A percentile compares a stretch with the other conserved stretches of the same genome.
These are phyloP conservation scores for Herpetomonas tarakana DNA, from an alignment of 208 protist species.

Conservation along the genomic window DNA sequence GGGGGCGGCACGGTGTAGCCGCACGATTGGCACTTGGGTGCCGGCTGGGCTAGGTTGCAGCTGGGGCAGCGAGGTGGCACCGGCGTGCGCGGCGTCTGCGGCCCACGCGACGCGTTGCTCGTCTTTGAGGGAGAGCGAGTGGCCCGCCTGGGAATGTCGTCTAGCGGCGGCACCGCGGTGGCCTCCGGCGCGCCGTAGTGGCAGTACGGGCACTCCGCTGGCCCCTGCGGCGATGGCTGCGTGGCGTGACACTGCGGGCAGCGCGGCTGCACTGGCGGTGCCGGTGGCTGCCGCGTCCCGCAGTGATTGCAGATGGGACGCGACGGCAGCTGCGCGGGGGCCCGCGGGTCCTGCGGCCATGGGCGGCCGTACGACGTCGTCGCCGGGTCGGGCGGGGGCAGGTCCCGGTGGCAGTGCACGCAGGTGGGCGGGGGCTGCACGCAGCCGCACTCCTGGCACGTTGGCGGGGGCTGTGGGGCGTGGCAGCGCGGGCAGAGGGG, in stretches of 20 bases:
- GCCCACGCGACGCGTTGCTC: conserved; percentile 2
- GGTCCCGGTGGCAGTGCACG: conserved; percentile 4
- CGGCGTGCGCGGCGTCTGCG: too few species aligned
- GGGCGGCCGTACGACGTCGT: neutral
- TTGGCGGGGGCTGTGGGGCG: neutral
- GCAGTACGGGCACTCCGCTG: conserved; percentile 9
- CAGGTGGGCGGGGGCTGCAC: conserved; percentile 7
- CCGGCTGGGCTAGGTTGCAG: conserved; percentile 10
- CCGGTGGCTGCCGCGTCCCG: conserved; percentile 1
- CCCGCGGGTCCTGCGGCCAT: neutral
- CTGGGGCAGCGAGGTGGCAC: conserved; percentile 7
- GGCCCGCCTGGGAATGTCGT: too few species aligned
- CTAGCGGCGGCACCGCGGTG: neutral
- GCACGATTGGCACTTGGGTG: conserved; percentile 6
- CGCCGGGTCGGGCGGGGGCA: conserved; percentile 9
- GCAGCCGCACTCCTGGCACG: neutral
- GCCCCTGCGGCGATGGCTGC: conserved; percentile 6
- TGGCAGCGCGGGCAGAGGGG: neutral
- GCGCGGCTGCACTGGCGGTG: conserved; percentile 1
- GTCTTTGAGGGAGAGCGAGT: too few species aligned
- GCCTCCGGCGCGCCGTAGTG: neutral
- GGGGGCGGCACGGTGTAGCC: conserved; percentile 4
- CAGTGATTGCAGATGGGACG: conserved; percentile 1
- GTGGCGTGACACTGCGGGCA: conserved; percentile 11
- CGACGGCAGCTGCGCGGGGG: neutral